Conservation (phyloP, 768 basidiomycete species). For the Tricholoma saponaceum region DNA sequence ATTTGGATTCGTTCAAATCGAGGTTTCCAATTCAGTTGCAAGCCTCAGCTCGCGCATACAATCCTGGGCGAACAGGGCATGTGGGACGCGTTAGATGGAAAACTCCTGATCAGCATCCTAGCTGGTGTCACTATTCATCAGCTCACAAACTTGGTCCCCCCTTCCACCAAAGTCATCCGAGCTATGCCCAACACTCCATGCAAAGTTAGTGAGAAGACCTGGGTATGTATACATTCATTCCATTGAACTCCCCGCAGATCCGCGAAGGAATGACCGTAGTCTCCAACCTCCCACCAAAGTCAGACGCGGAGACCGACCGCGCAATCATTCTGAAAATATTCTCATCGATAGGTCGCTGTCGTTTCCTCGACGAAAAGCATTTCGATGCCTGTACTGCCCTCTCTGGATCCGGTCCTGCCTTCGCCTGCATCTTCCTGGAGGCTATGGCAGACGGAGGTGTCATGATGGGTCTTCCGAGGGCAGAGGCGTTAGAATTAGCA, state of each 20-base stretch:
- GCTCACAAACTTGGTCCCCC: conserved; percentile 66
- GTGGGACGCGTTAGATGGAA: conserved; percentile 78
- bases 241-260: conserved; percentile 53
- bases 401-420: conserved; percentile 94
- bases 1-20: neutral
- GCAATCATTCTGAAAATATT: conserved; percentile 87
- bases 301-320: conserved; percentile 55
- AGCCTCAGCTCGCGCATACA: conserved; percentile 79
- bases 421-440: conserved; percentile 94
- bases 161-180: conserved; percentile 82
- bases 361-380: conserved; percentile 96
- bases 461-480: conserved; percentile 97
- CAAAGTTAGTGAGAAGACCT: conserved; percentile 50
- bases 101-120: conserved; percentile 93
- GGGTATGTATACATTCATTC: neutral
- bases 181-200: conserved; percentile 99
- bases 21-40: conserved; percentile 58
- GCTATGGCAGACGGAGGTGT: conserved; percentile 99
- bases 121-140: conserved; percentile 94
- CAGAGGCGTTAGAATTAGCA: conserved; percentile 91
- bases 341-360: conserved; percentile 93
- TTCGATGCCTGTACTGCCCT: conserved; percentile 98
- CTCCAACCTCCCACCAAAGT: conserved; percentile 58
- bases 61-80: conserved; percentile 78
- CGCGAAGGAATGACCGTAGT: conserved; percentile 99